Base-by-base conservation (phyloP, 441 rosid genomes). In the Croton setiger region DNA sequence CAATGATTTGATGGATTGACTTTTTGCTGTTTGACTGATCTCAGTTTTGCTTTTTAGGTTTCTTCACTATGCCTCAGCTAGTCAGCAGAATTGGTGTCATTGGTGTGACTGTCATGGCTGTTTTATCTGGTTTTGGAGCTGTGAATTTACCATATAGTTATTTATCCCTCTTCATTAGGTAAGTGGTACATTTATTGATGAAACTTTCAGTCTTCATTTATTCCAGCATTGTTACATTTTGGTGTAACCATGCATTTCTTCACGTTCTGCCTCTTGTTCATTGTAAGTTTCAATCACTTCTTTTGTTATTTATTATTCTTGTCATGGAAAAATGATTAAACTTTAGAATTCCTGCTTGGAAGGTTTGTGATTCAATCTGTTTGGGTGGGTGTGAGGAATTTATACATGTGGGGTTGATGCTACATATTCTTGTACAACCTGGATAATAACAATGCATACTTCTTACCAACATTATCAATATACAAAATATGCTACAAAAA, bases 91-190 rank as follows among this genome's bases (percentile, higher is more conserved):
- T 96, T 67, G 99, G 98, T 63, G 99, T 96, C 72, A 84, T 93
- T 82, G 99, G 99, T 56, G 99, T 92, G 62, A 92, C 97, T 64
- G 96, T 96, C 67, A 91, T 93, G 99, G 98, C 99, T 52, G 89
- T 96, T 72, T 83, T 96, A 66, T 91, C 99, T 41, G 99, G 99
- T 69, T 96, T 96, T 86, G 98, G 98, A 71, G 99, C 97, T 73
- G 98, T 96, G 12, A 96, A 96, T 82, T 83, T 96, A 76, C 99
- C 99, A 39, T 91, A 91, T 85, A 96, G 99, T 72, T 96, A 96
- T 76, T 83, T 96, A 71, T 96, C 99, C 6, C 98, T 96, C 72
- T 96, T 96, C 82, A 93, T 96, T 66, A 89, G 99, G 93, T 91
- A 81, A 52, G 55, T 21, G 31, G 31, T 51, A 15, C 20, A 23